Percentiles rank a stretch among this genome's conserved stretches.
Conservation (phyloP, 805 yeast species). For the Nakazawaea pomicola region DNA sequence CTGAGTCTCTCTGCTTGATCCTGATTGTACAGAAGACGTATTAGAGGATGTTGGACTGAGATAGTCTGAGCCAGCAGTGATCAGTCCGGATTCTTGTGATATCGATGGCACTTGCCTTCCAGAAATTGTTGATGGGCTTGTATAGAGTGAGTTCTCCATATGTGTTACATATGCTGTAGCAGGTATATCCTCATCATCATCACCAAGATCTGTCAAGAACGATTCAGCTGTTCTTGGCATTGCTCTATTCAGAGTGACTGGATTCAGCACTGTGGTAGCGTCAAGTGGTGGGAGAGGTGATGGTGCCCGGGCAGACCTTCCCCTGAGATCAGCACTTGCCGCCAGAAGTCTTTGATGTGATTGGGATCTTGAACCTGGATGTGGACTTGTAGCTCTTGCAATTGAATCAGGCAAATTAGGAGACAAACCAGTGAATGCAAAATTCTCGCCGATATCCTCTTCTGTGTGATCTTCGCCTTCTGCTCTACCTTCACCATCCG, state of each 20-base stretch:
- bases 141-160: too few species aligned
- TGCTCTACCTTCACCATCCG: too few species aligned
- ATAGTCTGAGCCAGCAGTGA: too few species aligned
- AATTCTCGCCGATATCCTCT: slow-evolving; percentile 13
- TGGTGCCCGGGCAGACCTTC: background rate
- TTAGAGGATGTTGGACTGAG: slow-evolving; percentile 8
- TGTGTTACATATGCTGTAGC: background rate
- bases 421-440: slow-evolving; percentile 28
- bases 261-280: background rate
- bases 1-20: slow-evolving; percentile 2
- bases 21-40: slow-evolving; percentile 2
- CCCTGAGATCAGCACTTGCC: background rate
- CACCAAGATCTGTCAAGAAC: slow-evolving; percentile 7
- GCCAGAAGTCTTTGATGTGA: background rate
- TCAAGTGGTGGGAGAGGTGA: background rate
- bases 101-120: too few species aligned
- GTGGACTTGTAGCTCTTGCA: slow-evolving; percentile 26
- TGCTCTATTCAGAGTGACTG: background rate
- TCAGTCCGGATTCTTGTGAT: too few species aligned
- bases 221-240: slow-evolving; percentile 12
- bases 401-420: slow-evolving; percentile 29
- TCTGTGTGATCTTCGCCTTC: slow-evolving; percentile 22
- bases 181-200: background rate
- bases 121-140: too few species aligned
- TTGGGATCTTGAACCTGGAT: slow-evolving; percentile 9